A percentile compares a stretch with the other conserved stretches of the same genome.
These are phyloP conservation scores for Termitomyces sp. DNA, from an alignment of 768 basidiomycete species.

Conservation along the genomic window DNA sequence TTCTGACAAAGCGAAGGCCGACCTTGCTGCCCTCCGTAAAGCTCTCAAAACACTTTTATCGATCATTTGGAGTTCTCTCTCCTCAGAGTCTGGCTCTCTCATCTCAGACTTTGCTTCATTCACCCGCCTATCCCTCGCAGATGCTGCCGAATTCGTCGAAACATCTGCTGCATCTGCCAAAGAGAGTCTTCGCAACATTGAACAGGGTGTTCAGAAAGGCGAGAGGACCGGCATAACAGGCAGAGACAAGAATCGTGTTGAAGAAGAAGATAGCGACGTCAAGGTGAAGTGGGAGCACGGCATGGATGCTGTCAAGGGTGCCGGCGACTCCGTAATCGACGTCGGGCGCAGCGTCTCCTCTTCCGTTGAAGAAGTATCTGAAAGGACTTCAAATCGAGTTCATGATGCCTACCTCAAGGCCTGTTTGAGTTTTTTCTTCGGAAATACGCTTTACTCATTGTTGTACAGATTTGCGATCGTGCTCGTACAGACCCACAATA, in stretches of 20 bases:
- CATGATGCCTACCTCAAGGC: conserved; percentile 52
- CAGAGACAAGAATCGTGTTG: conserved; percentile 40
- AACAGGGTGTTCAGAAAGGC: conserved; percentile 54
- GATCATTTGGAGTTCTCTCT: conserved; percentile 46
- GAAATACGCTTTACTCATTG: neutral
- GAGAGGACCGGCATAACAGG: conserved; percentile 49
- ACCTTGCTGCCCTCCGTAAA: conserved; percentile 42
- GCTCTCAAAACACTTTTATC: conserved; percentile 46
- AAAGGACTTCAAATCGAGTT: conserved; percentile 36
- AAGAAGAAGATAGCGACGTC: conserved; percentile 40
- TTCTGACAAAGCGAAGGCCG: conserved; percentile 39
- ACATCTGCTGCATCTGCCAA: conserved; percentile 45
- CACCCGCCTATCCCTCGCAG: conserved; percentile 56
- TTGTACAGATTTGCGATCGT: conserved; percentile 52
- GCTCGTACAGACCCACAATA: conserved; percentile 60
- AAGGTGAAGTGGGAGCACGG: conserved; percentile 57
- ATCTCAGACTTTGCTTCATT: conserved; percentile 63
- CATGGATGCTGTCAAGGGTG: conserved; percentile 59
- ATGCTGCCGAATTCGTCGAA: conserved; percentile 58
- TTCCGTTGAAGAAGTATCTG: conserved; percentile 36
- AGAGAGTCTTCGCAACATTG: conserved; percentile 45
- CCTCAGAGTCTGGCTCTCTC: conserved; percentile 47
- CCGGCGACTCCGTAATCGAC: conserved; percentile 53
- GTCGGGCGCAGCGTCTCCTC: conserved; percentile 36
- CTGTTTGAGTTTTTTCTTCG: neutral